A percentile compares a stretch with the other conserved stretches of the same genome.
These are phyloP conservation scores for Fomitopsis pinicola DNA, from an alignment of 1,284 basidiomycete species.

Conservation along the genomic window DNA sequence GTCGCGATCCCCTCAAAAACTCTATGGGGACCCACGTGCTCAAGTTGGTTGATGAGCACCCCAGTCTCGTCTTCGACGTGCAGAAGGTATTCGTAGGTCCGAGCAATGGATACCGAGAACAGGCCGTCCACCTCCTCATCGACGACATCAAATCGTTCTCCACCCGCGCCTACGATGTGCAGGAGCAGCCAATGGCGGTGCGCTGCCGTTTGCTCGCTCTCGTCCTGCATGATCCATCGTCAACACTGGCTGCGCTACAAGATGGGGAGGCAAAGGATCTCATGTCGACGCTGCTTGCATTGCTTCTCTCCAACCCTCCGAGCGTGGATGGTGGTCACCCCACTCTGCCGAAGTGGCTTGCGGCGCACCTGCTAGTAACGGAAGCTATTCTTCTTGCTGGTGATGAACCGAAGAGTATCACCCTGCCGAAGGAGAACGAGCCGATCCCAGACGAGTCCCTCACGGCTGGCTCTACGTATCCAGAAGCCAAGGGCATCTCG, in stretches of 20 bases:
- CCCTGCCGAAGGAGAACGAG: constrained; percentile 66
- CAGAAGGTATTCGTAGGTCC: constrained; percentile 74
- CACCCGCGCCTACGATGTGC: constrained; percentile 56
- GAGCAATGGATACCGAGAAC: constrained; percentile 52
- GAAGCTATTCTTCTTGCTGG: constrained; percentile 78
- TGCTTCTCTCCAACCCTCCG: constrained; percentile 56
- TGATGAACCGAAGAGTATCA: constrained; percentile 63
- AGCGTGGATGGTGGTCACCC: constrained; percentile 48
- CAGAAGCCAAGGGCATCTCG: constrained; percentile 58
- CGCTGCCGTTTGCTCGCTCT: constrained; percentile 85
- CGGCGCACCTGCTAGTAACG: constrained; percentile 75
- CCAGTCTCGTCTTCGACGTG: constrained; percentile 87
- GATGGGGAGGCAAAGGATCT: constrained; percentile 44
- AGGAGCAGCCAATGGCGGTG: constrained; percentile 74
- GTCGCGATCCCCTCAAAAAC: constrained; percentile 63
- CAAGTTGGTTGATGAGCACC: constrained; percentile 81
- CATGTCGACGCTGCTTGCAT: constrained; percentile 61
- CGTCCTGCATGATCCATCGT: constrained; percentile 71
- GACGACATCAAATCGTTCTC: constrained; percentile 73
- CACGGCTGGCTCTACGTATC: constrained; percentile 52
- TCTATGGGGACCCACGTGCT: constrained; percentile 70
- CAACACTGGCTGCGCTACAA: constrained; percentile 43
- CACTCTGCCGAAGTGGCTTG: constrained; percentile 75
- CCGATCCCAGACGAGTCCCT: constrained; percentile 48
- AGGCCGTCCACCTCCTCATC: constrained; percentile 62